A percentile compares a stretch with the other conserved stretches of the same genome.
These are phyloP conservation scores for Brasilioporus rufonigricans DNA, from an alignment of 768 basidiomycete species.

Conservation along the genomic window DNA sequence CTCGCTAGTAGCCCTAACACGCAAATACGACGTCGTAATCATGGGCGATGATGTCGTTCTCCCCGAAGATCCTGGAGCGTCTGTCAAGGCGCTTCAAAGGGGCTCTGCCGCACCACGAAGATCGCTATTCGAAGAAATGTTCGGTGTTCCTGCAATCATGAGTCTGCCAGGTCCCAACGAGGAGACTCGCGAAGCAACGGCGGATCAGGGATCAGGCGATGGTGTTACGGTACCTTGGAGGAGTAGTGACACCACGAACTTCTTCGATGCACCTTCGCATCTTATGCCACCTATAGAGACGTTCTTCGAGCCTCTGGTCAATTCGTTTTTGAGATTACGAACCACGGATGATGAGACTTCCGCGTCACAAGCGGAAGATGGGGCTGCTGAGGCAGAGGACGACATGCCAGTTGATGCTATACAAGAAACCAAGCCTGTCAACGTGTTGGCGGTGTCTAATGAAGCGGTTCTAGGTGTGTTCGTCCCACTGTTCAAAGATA, in stretches of 20 bases:
- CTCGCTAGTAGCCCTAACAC: conserved; percentile 68
- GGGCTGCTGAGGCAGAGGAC: conserved; percentile 36
- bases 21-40: conserved; percentile 60
- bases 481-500: conserved; percentile 57
- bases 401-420: conserved; percentile 43
- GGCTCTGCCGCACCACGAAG: conserved; percentile 35
- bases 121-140: conserved; percentile 88
- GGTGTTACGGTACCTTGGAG: conserved; percentile 32
- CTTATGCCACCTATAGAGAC: conserved; percentile 70
- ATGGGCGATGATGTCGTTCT: conserved; percentile 58
- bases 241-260: conserved; percentile 41
- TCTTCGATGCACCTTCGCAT: conserved; percentile 72
- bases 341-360: conserved; percentile 18
- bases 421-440: conserved; percentile 17
- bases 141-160: conserved; percentile 72
- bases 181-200: conserved; percentile 11
- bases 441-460: conserved; percentile 38
- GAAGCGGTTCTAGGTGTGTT: conserved; percentile 59
- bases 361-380: conserved; percentile 17
- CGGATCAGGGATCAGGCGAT: conserved; percentile 12
- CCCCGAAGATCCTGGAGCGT: conserved; percentile 42
- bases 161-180: conserved; percentile 26
- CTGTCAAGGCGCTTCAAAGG: conserved; percentile 38
- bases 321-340: conserved; percentile 42
- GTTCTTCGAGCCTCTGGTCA: conserved; percentile 65